Conservation (phyloP, 352 stramenopile genomes). For the Globisporangium acanthophoron region DNA sequence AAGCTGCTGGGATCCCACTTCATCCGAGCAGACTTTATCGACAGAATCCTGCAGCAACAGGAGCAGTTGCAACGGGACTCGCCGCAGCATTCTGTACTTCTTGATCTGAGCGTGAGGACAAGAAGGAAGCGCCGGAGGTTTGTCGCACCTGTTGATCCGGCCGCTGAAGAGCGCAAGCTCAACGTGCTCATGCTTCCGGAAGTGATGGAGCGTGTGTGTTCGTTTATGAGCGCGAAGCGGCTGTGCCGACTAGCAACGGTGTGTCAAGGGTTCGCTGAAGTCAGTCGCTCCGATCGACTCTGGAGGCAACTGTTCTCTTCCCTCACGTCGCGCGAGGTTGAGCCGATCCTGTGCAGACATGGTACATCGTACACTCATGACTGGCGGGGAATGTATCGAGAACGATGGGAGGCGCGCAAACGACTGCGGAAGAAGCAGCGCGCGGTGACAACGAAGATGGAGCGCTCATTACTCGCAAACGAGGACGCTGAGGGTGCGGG, state of each 20-base stretch:
- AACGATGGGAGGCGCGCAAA: slow-evolving; percentile 10
- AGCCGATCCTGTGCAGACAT: slow-evolving; percentile 21
- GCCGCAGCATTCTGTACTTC: background rate
- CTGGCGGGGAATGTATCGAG: slow-evolving; percentile 10
- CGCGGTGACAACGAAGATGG: background rate
- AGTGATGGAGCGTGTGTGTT: slow-evolving; percentile 62
- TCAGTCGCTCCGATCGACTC: slow-evolving; percentile 26
- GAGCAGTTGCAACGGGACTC: background rate
- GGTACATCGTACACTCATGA: slow-evolving; percentile 24
- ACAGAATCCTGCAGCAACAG: slow-evolving; percentile 1
- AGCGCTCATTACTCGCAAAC: background rate
- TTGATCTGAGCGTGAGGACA: background rate
- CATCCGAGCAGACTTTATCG: slow-evolving; percentile 8
- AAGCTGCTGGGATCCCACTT: slow-evolving; percentile 24
- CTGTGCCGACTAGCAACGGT: slow-evolving; percentile 56
- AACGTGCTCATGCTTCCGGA: slow-evolving; percentile 53
- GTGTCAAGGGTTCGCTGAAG: slow-evolving; percentile 32
- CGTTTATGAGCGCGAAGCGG: slow-evolving; percentile 67
- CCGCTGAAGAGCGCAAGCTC: slow-evolving; percentile 36
- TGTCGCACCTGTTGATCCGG: slow-evolving; percentile 12
- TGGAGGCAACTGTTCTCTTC: slow-evolving; percentile 40
- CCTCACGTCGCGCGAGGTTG: slow-evolving; percentile 11
- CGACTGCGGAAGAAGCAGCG: slow-evolving; percentile 7
- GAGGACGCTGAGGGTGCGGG: background rate
- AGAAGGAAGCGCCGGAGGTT: slow-evolving; percentile 7